A percentile compares a stretch with the other conserved stretches of the same genome.
Conservation (phyloP, 805 yeast species). For the Isabelozyma rhagii region DNA sequence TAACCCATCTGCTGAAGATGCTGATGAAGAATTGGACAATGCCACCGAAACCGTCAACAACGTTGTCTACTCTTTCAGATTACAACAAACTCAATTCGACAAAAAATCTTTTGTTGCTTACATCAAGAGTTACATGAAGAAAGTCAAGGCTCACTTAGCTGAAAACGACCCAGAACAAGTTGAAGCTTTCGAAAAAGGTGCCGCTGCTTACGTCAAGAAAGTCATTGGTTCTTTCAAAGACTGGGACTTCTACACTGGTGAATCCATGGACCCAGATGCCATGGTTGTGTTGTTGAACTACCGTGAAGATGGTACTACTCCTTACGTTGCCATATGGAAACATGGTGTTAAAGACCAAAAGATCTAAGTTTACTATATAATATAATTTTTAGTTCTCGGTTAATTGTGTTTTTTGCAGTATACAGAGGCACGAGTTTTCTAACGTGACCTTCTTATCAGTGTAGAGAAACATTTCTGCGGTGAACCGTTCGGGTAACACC, state of each 20-base stretch:
- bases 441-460: constrained; percentile 55
- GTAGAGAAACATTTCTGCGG: constrained; percentile 56
- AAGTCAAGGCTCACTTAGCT: constrained; percentile 84
- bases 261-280: constrained; percentile 99
- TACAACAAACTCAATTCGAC: constrained; percentile 94
- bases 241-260: constrained; percentile 99
- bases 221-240: constrained; percentile 92
- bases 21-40: constrained; percentile 77
- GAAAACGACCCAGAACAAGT: constrained; percentile 87
- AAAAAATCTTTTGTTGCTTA: constrained; percentile 95
- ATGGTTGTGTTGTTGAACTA: constrained; percentile 97
- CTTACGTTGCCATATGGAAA: constrained; percentile 97
- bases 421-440: constrained; percentile 62
- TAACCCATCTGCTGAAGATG: constrained; percentile 98
- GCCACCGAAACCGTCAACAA: constrained; percentile 93
- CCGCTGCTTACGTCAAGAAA: constrained; percentile 93
- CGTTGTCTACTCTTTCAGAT: constrained; percentile 97
- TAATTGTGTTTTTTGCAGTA: constrained; percentile 4
- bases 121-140: constrained; percentile 99
- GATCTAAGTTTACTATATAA: constrained; percentile 55
- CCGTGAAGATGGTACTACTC: constrained; percentile 99
- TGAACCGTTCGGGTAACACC: constrained; percentile 28
- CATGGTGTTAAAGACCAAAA: constrained; percentile 91
- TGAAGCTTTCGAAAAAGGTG: constrained; percentile 94
- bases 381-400: constrained; percentile 1